Base-by-base conservation (phyloP, 2,329 filamentous ascomycete species). In the Clonostachys chloroleuca region DNA sequence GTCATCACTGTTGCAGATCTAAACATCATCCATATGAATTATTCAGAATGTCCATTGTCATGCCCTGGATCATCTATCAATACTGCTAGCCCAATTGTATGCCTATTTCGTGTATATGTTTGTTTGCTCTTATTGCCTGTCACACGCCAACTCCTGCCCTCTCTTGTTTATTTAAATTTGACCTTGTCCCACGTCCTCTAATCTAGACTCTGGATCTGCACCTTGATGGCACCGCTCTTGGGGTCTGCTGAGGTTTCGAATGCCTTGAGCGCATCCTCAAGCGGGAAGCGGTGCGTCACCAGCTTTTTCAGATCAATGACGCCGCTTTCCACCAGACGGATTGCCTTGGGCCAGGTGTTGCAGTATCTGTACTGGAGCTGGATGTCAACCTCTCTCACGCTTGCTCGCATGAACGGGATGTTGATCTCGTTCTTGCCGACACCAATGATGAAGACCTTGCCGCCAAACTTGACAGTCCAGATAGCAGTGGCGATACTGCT, bases 311-410 rank as follows among this genome's bases (percentile, higher is more conserved):
- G 72, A 63, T 95, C 83, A 58, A 97, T 80, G 5, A 96, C 81
- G 3, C 89, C 89, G 62, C 85, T 90, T 74, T 90, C 82, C 36
- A 97, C 79, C 54, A 97, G 74, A 43, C 92, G 81, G 56, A 97
- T 96, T 40, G 94, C 92, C 52, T 89, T 82, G 34, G 92, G 94
- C 92, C 92, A 97, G 18, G 90, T 96, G 74, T 97, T 96, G 72
- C 80, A 81, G 75, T 97, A 97, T 51, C 94, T 83, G 74, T 97
- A 97, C 74, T 97, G 92, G 68, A 96, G 94, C 72, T 95, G 89
- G 51, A 97, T 75, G 69, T 97, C 92, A 57, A 97, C 87, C 72
- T 97, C 94, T 53, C 89, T 81, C 6, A 92, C 92, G 59, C 87
- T 92, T 49, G 92, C 80, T 45, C 90, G 75, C 92, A 96, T 96